Evolutionary conservation across 345 rosid species (phyloP).

Genomic region (Hevea brasiliensis): DNA sequence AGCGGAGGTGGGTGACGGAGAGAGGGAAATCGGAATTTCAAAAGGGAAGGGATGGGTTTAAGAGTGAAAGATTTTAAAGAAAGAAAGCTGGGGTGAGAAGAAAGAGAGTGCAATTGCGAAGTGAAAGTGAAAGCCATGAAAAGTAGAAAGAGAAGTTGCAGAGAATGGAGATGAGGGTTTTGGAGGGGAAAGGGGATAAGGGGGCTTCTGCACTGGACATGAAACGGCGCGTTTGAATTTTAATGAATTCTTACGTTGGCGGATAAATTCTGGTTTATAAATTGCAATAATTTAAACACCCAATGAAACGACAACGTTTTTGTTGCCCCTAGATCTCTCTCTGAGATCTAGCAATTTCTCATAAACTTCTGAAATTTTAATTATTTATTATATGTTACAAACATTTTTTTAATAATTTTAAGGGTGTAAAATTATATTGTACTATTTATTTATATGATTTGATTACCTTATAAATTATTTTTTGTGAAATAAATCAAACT

Average conservation of each 20-base stretch:
- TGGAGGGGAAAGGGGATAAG: conserved; percentile 13
- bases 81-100: conserved; percentile 36
- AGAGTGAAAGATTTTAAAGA: conserved; percentile 32
- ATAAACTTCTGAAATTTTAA: too few species aligned
- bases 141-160: not conserved
- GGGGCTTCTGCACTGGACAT: not conserved
- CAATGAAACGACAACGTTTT: too few species aligned
- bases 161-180: not conserved
- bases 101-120: conserved; percentile 23
- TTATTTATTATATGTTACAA: too few species aligned
- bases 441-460: too few species aligned
- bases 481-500: too few species aligned
- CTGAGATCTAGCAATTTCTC: too few species aligned
- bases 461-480: too few species aligned
- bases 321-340: too few species aligned
- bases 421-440: too few species aligned
- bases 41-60: conserved; percentile 5
- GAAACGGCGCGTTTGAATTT: conserved; percentile 6
- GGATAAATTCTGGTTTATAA: not conserved
- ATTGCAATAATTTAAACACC: too few species aligned
- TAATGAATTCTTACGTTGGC: not conserved
- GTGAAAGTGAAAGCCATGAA: conserved; percentile 25
- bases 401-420: too few species aligned
- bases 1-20: conserved; percentile 12
- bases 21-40: conserved; percentile 2